These are phyloP conservation scores for Fusarium praegraminearum DNA, from an alignment of 2,329 filamentous ascomycete genomes.

Conservation along the genomic window DNA sequence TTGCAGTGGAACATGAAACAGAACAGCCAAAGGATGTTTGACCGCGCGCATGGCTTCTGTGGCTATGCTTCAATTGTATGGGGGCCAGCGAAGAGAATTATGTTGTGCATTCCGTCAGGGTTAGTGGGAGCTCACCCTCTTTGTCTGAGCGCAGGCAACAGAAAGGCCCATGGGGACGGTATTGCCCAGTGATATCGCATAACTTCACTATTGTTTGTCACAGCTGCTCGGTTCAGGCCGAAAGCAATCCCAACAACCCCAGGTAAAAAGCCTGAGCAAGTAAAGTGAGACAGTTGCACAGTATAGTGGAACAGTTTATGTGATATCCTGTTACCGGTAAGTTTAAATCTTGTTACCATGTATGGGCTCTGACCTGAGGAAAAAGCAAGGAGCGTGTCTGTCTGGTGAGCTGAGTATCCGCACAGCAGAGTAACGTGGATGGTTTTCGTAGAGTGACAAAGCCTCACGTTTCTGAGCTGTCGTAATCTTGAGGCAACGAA, in stretches of 20 bases:
- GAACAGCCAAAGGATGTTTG: conserved; percentile 4
- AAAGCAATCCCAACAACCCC: conserved; percentile 20
- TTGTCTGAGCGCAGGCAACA: neutral
- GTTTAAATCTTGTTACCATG: neutral
- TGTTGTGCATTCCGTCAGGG: conserved; percentile 9
- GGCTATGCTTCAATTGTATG: conserved; percentile 6
- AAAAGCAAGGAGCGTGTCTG: conserved; percentile 8
- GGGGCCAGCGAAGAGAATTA: neutral
- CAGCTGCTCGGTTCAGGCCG: conserved; percentile 37
- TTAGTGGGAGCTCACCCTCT: conserved; percentile 3
- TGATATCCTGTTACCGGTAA: neutral
- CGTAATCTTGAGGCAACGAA: conserved; percentile 15
- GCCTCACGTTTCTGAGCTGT: neutral
- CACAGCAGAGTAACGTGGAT: conserved; percentile 14
- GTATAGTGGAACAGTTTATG: conserved; percentile 5
- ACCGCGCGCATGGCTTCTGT: conserved; percentile 8
- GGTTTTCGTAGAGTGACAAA: conserved; percentile 16
- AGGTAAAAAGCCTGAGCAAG: conserved; percentile 17
- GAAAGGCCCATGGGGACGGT: conserved; percentile 20
- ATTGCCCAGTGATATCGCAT: conserved; percentile 32
- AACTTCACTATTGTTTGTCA: conserved; percentile 24
- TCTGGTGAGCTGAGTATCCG: neutral
- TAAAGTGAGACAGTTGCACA: conserved; percentile 21
- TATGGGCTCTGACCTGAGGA: conserved; percentile 12
- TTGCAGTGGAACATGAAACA: conserved; percentile 7